Evolutionary conservation across 2,329 filamentous ascomycete species (phyloP).

Genomic region (Gliomastix tumulicola): DNA sequence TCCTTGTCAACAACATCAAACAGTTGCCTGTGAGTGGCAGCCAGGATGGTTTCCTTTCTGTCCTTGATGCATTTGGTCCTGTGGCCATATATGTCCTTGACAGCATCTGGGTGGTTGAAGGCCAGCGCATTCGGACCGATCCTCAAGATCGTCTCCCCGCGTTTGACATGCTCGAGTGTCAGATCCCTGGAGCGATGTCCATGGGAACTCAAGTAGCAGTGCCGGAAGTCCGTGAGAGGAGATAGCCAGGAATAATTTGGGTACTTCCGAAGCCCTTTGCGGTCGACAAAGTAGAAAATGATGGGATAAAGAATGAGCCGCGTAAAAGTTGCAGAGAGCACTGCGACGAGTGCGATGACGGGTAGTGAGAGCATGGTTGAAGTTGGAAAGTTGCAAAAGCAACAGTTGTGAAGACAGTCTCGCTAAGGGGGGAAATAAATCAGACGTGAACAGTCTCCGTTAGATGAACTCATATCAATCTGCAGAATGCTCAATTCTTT

Average conservation of each 20-base stretch:
- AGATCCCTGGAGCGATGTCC: not conserved
- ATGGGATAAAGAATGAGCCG: not conserved
- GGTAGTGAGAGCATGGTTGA: not conserved
- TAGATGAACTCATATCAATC: no score
- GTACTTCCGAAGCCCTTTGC: not conserved
- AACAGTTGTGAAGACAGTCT: not conserved
- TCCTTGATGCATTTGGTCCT: slow-evolving; percentile 1
- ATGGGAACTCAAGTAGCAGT: not conserved
- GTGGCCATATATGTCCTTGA: slow-evolving; percentile 39
- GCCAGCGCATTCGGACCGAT: slow-evolving; percentile 34
- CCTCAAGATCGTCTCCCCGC: not conserved
- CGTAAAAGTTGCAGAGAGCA: not conserved
- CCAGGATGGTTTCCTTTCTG: not conserved
- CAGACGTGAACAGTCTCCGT: no score
- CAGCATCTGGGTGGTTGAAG: slow-evolving; percentile 28
- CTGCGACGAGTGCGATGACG: not conserved
- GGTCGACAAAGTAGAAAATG: not conserved
- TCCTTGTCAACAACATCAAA: not conserved
- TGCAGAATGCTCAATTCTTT: not conserved
- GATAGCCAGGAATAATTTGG: not conserved
- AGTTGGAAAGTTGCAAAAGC: no score
- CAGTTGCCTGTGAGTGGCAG: not conserved
- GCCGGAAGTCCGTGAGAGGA: not conserved
- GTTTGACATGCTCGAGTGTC: not conserved
- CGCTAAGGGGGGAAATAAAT: not conserved